phyloP scores from a whole-genome alignment of 306 rosid genomes.

The Fagus crenata region DNA sequence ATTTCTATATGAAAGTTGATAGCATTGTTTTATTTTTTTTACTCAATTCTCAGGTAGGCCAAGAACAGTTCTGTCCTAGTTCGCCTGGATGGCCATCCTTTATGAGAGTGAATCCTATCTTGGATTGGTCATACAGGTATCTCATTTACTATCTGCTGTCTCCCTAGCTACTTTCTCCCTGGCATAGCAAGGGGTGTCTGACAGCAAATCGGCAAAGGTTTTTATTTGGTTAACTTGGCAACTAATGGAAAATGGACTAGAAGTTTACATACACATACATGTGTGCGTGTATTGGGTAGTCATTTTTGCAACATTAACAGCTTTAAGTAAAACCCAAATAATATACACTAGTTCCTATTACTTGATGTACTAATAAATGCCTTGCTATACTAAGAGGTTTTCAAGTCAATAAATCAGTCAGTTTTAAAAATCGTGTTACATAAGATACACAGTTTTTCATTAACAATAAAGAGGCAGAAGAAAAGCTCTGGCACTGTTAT shows the following conservation, averaged over 20 bases:
- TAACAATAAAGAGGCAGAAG: not conserved
- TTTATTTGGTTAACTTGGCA: constrained; percentile 1
- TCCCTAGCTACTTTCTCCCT: not conserved
- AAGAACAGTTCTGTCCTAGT: constrained; percentile 97
- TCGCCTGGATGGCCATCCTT: constrained; percentile 96
- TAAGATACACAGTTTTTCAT: not conserved
- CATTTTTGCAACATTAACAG: not conserved
- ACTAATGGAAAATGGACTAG: not conserved
- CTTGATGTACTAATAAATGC: not conserved
- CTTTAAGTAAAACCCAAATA: not conserved
- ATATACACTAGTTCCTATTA: too few relatives aligned
- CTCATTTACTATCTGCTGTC: constrained; percentile 21
- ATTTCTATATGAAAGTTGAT: constrained; percentile 12
- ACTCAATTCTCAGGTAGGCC: constrained; percentile 71
- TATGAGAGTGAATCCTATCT: constrained; percentile 97
- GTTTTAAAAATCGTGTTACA: not conserved
- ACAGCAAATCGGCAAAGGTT: not conserved
- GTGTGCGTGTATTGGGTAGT: not conserved
- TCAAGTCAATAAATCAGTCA: not conserved
- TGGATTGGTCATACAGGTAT: constrained; percentile 96
- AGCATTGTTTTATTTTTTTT: not conserved
- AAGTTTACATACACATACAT: not conserved
- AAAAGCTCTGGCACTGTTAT: not conserved
- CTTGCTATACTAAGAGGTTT: not conserved
- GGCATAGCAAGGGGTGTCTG: constrained; percentile 18